Conservation (phyloP, 106 monocot species). For the Phalaenopsis aphrodite region DNA sequence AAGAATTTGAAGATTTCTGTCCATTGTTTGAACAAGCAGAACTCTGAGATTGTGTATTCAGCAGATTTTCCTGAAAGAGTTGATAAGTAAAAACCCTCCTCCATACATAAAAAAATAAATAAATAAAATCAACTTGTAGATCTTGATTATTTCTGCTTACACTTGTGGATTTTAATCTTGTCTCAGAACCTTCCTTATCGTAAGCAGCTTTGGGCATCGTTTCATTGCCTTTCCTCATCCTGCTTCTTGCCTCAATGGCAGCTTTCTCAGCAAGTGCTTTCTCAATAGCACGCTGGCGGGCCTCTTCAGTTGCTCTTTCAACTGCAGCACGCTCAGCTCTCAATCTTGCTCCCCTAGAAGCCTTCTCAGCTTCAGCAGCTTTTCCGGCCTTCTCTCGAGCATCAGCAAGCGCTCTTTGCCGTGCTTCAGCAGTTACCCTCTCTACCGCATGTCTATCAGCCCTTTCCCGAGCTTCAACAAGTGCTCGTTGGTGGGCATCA, state of each 20-base stretch:
- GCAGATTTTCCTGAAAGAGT: slow-evolving; percentile 25
- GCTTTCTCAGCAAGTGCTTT: slow-evolving; percentile 61
- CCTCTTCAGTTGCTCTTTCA: slow-evolving; percentile 73
- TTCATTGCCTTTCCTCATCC: slow-evolving; percentile 21
- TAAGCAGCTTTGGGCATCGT: slow-evolving; percentile 7
- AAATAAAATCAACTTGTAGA: not conserved
- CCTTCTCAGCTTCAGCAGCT: slow-evolving; percentile 49
- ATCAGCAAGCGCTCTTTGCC: slow-evolving; percentile 70
- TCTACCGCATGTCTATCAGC: slow-evolving; percentile 70
- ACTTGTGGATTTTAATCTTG: slow-evolving; percentile 6
- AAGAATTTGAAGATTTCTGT: slow-evolving; percentile 23
- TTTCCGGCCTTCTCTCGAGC: slow-evolving; percentile 68
- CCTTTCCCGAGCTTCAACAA: slow-evolving; percentile 46
- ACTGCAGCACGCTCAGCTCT: slow-evolving; percentile 75
- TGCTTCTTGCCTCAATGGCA: slow-evolving; percentile 37
- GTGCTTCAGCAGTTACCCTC: slow-evolving; percentile 63
- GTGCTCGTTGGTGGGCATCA: slow-evolving; percentile 58
- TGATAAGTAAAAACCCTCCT: not conserved
- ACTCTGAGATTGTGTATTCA: slow-evolving; percentile 20
- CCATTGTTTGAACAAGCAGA: slow-evolving; percentile 21
- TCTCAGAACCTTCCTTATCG: slow-evolving; percentile 21
- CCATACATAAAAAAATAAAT: not conserved
- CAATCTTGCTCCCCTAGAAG: slow-evolving; percentile 50
- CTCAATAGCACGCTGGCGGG: slow-evolving; percentile 61
- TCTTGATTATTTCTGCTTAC: slow-evolving; percentile 11